Evolutionary conservation across 352 stramenopile genomes (phyloP), one percentile per base, ranked within the genome.

Genomic region (Phytophthora aleatoria): DNA sequence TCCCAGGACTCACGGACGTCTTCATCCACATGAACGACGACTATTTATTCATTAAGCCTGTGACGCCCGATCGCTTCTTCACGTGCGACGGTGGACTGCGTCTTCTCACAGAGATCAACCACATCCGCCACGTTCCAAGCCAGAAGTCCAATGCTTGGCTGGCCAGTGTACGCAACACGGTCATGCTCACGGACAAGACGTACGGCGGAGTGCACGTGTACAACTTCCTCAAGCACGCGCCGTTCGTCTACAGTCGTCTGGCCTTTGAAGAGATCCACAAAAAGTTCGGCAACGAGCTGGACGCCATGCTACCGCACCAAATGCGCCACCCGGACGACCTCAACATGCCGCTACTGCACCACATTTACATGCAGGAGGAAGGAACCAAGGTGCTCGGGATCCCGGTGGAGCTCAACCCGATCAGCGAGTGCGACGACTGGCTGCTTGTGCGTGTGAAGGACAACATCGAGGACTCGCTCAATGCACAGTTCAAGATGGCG

Each of bases 1-100:
- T 96, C 59, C 88, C 86, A 8, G 88, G 85, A 0, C 74, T 96
- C 44, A 91, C 88, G 31, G 88, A 96, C 61, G 74, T 91, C 44
- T 96, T 91, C 64, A 95, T 96, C 71, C 88, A 96, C 57, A 84
- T 96, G 69, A 96, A 96, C 71, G 88, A 96, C 71, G 88, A 96
- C 74, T 96, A 95, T 73, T 78, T 96, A 69, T 96, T 96, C 67
- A 87, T 89, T 33, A 90, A 92, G 50, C 82, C 82, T 16, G 76
- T 96, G 36, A 76, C 73, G 36, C 88, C 88, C 12, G 75, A 93
- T 39, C 81, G 89, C 26, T 87, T 96, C 54, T 96, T 96, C 75
- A 89, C 88, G 30, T 96, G 86, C 49, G 84, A 93, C 28, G 86
- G 86, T 16, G 86, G 84, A 1, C 44, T 94, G 36, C 78, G 73